A percentile compares a stretch with the other conserved stretches of the same genome.
phyloP scores from a whole-genome alignment of 176 grass and related monocot species.

The Chrysopogon serrulatus region DNA sequence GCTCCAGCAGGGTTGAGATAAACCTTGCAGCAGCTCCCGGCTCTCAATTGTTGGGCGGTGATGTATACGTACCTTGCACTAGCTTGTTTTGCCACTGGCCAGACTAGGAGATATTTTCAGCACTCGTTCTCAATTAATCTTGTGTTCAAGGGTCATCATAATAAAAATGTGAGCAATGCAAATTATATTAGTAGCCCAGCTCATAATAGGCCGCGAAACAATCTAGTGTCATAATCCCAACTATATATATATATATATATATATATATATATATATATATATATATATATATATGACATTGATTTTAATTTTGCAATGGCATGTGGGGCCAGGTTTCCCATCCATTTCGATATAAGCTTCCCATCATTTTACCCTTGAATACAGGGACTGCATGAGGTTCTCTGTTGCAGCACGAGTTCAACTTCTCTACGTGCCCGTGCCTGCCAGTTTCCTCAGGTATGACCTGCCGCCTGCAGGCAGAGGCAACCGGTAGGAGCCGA shows the following conservation, averaged over 20 bases:
- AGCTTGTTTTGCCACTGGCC: neutral
- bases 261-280: too few relatives aligned
- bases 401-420: neutral
- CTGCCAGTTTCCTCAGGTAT: neutral
- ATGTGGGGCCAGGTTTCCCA: neutral
- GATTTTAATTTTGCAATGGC: neutral
- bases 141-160: neutral
- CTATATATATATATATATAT: too few relatives aligned
- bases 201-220: too few relatives aligned
- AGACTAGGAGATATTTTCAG: neutral
- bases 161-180: neutral
- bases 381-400: neutral
- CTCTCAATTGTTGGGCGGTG: neutral
- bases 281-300: too few relatives aligned
- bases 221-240: too few relatives aligned
- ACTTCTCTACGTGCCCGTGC: neutral
- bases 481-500: neutral
- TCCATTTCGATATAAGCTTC: neutral
- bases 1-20: too few relatives aligned
- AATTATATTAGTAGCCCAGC: too few relatives aligned
- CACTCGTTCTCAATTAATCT: neutral
- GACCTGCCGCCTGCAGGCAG: neutral
- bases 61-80: neutral
- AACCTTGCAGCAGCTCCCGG: too few relatives aligned
- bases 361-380: neutral